A percentile compares a stretch with the other conserved stretches of the same genome.
These are phyloP conservation scores for Sugiyamaella neomexicana DNA, from an alignment of 1,139 yeast species.

Conservation along the genomic window DNA sequence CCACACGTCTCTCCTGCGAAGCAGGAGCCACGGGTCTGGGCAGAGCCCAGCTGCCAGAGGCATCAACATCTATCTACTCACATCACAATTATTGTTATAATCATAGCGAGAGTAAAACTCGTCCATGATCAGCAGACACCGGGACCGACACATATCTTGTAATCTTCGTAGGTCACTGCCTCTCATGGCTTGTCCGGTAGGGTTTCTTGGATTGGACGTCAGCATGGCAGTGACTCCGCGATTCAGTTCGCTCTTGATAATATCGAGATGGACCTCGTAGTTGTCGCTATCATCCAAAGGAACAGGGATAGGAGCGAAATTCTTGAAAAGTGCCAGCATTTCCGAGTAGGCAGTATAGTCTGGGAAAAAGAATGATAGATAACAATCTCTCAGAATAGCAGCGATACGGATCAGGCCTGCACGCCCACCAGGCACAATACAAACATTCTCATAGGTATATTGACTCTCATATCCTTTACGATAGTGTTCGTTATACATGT, in stretches of 20 bases:
- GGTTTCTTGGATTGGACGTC: constrained; percentile 67
- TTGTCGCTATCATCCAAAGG: constrained; percentile 62
- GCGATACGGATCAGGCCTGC: constrained; percentile 70
- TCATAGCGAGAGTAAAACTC: constrained; percentile 66
- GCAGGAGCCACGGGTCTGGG: constrained; percentile 12
- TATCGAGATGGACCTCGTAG: constrained; percentile 58
- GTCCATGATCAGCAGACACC: constrained; percentile 64
- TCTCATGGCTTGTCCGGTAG: constrained; percentile 61
- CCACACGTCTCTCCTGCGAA: neutral
- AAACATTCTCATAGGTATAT: constrained; percentile 65
- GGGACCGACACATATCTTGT: constrained; percentile 58
- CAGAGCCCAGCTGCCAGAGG: constrained; percentile 8
- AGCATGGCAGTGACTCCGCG: constrained; percentile 60
- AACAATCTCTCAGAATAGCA: constrained; percentile 61
- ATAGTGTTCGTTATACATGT: constrained; percentile 58
- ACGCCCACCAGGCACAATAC: constrained; percentile 70
- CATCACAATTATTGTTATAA: constrained; percentile 56
- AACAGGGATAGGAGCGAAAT: constrained; percentile 67
- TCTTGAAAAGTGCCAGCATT: constrained; percentile 65
- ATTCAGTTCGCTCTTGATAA: constrained; percentile 55
- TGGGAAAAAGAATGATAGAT: constrained; percentile 63
- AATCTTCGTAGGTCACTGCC: constrained; percentile 53
- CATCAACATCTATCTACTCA: constrained; percentile 45
- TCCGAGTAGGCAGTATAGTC: constrained; percentile 75
- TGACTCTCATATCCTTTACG: constrained; percentile 53